Conservation (phyloP, 345 rosid species). For the Abelmoschus esculentus region DNA sequence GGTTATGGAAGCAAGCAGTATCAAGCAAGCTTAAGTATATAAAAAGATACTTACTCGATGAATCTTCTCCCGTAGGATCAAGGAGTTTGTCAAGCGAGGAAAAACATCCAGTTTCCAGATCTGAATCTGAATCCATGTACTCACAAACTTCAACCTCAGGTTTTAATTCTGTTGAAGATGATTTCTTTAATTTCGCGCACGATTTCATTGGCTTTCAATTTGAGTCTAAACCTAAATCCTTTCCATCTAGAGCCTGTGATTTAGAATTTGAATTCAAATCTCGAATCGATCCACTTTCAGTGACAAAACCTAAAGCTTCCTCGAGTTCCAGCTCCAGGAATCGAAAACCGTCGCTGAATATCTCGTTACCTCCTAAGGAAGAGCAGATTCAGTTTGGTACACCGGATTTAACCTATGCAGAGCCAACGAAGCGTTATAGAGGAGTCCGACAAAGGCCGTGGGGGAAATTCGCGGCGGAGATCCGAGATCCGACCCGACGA, state of each 20-base stretch:
- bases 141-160: conserved; percentile 15
- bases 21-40: conserved; percentile 40
- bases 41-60: conserved; percentile 47
- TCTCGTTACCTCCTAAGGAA: conserved; percentile 39
- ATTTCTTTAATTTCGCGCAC: conserved; percentile 18
- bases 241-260: not conserved
- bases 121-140: not conserved
- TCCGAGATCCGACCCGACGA: conserved; percentile 69
- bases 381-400: conserved; percentile 40
- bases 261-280: conserved; percentile 26
- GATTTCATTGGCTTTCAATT: conserved; percentile 16
- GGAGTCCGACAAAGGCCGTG: conserved; percentile 88
- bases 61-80: conserved; percentile 27
- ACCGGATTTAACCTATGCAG: conserved; percentile 13
- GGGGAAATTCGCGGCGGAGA: conserved; percentile 97
- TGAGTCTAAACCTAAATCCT: conserved; percentile 31
- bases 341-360: conserved; percentile 46
- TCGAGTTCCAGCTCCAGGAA: conserved; percentile 16
- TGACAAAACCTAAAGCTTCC: not conserved
- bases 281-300: conserved; percentile 5
- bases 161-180: conserved; percentile 10
- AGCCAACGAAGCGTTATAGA: conserved; percentile 48
- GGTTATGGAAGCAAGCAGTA: conserved; percentile 35
- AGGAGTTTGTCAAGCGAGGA: not conserved
- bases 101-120: conserved; percentile 7